These are phyloP conservation scores for Botrytis medusae DNA, from an alignment of 2,329 filamentous ascomycete genomes.

Conservation along the genomic window DNA sequence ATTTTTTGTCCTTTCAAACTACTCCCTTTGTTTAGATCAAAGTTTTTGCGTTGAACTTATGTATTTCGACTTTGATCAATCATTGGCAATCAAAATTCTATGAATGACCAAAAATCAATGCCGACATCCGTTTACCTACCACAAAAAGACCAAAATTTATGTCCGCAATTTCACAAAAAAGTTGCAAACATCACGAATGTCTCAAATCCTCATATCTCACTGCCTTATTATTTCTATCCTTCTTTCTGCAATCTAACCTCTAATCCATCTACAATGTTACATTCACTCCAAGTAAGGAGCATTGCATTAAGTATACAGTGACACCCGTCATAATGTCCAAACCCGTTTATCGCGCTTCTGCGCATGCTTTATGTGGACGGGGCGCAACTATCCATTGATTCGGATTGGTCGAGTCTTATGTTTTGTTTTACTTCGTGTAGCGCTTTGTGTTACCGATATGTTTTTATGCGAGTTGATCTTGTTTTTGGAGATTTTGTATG, in stretches of 20 bases:
- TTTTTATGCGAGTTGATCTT: neutral
- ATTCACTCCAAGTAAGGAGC: neutral
- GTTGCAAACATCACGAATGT: neutral
- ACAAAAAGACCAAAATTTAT: neutral
- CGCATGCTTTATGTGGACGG: neutral
- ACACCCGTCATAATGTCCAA: conserved; percentile 3
- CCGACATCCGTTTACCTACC: neutral
- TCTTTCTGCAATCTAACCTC: neutral
- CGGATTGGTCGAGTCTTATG: neutral
- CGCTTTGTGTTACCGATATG: neutral
- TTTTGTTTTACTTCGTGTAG: too few relatives aligned
- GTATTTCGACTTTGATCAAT: neutral
- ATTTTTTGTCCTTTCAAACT: neutral
- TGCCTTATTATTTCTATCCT: too few relatives aligned
- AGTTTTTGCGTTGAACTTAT: too few relatives aligned
- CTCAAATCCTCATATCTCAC: neutral
- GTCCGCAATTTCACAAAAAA: neutral
- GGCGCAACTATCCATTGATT: neutral
- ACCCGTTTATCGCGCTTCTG: neutral
- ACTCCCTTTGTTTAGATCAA: neutral
- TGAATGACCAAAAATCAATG: neutral
- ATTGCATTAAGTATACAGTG: neutral
- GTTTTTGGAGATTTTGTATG: neutral
- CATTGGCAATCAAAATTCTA: neutral
- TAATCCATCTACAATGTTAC: neutral